Base-by-base conservation (phyloP, 2,329 filamentous ascomycete species). In the Talaromyces sp. region DNA sequence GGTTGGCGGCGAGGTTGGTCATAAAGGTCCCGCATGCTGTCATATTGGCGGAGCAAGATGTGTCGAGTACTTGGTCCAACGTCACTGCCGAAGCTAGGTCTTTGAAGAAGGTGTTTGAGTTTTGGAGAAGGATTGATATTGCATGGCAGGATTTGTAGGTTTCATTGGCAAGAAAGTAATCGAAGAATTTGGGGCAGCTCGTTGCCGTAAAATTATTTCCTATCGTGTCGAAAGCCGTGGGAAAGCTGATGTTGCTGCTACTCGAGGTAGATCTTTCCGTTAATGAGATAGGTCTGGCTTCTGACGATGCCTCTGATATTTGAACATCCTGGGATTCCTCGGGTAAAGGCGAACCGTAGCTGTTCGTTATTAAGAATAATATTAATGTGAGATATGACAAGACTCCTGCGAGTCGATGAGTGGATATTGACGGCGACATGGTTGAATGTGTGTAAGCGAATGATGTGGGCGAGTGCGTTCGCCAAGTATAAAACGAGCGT, bases 101-200 rank as follows among this genome's bases (percentile, higher is more conserved):
- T 64, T 92, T 82, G 81, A 98, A 98, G 80, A 97, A 97, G 47
- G 87, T 87, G 61, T 84, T 86, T 10, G 94, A 97, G 68, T 90
- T 92, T 88, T 96, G 75, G 10, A 98, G 82, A 69, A 98, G 85
- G 71, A 97, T 83, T 1, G 93, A 97, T 65, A 97, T 83, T 0
- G 94, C 92, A 69, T 93, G 87, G 79, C 94, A 98, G 61, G 84
- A 76, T 70, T 86, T 85, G 70, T 95, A 92, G 3, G 86, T 87
- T 6, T 83, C 74, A 73, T 91, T 86, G 56, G 78, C 79, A 60
- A 95, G 83, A 71, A 96, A 87, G 2, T 76, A 76, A 61, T 85
- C 82, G 75, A 96, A 89, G 78, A 94, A 83, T 4, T 80, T 74
- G 15, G 77, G 71, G 56, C 82, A 84, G 60, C 81, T 79, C 11